Conservation (phyloP, 805 yeast species). For the Starmerella etchellsii region DNA sequence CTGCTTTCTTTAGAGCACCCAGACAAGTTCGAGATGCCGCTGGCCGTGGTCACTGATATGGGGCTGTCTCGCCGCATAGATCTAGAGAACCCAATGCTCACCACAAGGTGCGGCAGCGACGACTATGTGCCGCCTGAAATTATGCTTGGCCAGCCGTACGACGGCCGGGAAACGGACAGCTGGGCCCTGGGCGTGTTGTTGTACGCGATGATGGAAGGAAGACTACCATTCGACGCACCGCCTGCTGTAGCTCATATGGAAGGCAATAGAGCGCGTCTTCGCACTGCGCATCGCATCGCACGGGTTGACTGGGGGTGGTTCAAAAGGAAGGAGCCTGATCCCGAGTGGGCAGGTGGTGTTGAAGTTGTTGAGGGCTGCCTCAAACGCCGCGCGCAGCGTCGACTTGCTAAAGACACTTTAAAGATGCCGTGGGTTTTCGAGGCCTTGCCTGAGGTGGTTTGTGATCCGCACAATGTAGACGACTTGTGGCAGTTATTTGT, state of each 20-base stretch:
- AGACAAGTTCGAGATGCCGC: conserved; percentile 19
- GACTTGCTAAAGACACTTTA: conserved; percentile 28
- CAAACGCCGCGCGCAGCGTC: conserved; percentile 37
- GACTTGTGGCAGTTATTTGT: conserved; percentile 10
- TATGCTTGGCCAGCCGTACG: conserved; percentile 77
- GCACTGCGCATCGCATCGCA: conserved; percentile 80
- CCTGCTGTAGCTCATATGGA: conserved; percentile 28
- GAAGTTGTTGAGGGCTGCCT: conserved; percentile 39
- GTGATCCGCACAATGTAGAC: conserved; percentile 5
- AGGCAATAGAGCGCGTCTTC: conserved; percentile 33
- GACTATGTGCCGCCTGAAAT: conserved; percentile 95
- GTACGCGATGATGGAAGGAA: conserved; percentile 68
- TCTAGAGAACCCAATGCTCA: conserved; percentile 46
- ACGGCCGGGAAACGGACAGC: conserved; percentile 80
- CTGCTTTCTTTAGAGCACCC: conserved; percentile 21
- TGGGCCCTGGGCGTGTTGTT: conserved; percentile 95
- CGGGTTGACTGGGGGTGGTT: conserved; percentile 87
- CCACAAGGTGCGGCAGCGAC: conserved; percentile 90
- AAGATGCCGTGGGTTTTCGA: conserved; percentile 28
- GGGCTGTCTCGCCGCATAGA: conserved; percentile 69
- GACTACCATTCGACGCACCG: conserved; percentile 86
- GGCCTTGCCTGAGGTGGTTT: conserved; percentile 10
- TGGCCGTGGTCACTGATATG: conserved; percentile 67
- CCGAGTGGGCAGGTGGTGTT: conserved; percentile 38
- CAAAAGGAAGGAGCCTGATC: conserved; percentile 31